These are phyloP conservation scores for Rhododendron williamsianum DNA, from an alignment of 148 eudicot genomes.

Conservation along the genomic window DNA sequence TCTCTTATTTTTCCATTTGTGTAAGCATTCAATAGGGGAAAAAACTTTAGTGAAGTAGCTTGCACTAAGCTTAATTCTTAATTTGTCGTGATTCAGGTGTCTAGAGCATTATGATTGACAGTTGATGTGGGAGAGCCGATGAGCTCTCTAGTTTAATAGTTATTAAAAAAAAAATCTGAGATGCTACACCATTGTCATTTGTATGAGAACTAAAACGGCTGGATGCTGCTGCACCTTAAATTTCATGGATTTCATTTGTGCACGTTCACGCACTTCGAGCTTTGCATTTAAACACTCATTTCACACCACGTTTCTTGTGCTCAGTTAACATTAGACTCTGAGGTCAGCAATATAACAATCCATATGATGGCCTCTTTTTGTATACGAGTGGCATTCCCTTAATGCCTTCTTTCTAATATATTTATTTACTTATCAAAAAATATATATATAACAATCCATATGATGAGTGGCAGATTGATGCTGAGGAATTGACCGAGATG, in stretches of 20 bases:
- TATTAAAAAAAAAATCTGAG: background rate
- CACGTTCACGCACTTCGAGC: background rate
- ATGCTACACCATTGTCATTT: background rate
- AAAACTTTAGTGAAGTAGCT: background rate
- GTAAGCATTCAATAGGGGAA: background rate
- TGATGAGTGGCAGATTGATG: background rate
- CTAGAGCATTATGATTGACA: background rate
- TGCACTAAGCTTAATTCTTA: background rate
- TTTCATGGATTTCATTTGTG: background rate
- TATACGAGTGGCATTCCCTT: no score
- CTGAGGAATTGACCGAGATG: background rate
- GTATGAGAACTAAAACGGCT: background rate
- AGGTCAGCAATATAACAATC: no score
- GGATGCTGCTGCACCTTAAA: background rate
- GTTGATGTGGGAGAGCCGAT: background rate
- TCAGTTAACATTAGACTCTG: background rate
- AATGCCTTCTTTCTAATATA: no score
- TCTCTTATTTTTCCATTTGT: background rate
- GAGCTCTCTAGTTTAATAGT: background rate
- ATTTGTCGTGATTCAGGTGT: background rate
- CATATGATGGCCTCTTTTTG: no score
- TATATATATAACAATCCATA: background rate
- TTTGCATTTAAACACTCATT: background rate
- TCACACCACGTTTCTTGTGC: background rate
- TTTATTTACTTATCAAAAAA: no score